Percentiles rank a stretch among this genome's conserved stretches.
phyloP scores from a whole-genome alignment of 345 rosid genomes.

The Abelmoschus esculentus region DNA sequence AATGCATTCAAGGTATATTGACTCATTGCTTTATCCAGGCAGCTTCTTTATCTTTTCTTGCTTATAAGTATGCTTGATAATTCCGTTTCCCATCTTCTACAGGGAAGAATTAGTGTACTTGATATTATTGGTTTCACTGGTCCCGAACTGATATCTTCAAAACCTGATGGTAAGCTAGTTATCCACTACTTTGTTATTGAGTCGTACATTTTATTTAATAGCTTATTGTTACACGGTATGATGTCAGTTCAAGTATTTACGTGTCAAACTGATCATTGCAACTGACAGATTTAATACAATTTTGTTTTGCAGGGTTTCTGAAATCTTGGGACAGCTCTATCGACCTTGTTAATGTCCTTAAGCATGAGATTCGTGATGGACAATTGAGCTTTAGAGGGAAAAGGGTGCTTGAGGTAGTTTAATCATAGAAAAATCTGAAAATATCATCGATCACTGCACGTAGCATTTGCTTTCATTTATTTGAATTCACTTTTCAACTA shows the following conservation, averaged over 20 bases:
- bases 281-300: not conserved
- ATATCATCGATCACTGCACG: not conserved
- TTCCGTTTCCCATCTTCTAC: constrained; percentile 20
- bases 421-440: not conserved
- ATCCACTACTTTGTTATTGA: not conserved
- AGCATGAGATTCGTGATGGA: constrained; percentile 95
- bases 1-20: constrained; percentile 58
- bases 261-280: not conserved
- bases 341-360: constrained; percentile 82
- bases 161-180: constrained; percentile 53
- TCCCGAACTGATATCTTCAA: constrained; percentile 57
- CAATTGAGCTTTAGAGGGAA: constrained; percentile 96
- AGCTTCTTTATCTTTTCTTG: not conserved
- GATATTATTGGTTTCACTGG: constrained; percentile 76
- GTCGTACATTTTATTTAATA: not conserved
- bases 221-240: not conserved
- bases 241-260: not conserved
- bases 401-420: constrained; percentile 87
- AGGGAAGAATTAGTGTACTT: constrained; percentile 85
- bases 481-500: not conserved
- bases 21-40: not conserved
- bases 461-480: not conserved
- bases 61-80: not conserved
- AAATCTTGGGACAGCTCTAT: constrained; percentile 83
- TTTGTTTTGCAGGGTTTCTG: constrained; percentile 48